Evolutionary conservation across 768 basidiomycete species (phyloP), one percentile per base, ranked within the genome.

Genomic region (Suillus hirtellus): DNA sequence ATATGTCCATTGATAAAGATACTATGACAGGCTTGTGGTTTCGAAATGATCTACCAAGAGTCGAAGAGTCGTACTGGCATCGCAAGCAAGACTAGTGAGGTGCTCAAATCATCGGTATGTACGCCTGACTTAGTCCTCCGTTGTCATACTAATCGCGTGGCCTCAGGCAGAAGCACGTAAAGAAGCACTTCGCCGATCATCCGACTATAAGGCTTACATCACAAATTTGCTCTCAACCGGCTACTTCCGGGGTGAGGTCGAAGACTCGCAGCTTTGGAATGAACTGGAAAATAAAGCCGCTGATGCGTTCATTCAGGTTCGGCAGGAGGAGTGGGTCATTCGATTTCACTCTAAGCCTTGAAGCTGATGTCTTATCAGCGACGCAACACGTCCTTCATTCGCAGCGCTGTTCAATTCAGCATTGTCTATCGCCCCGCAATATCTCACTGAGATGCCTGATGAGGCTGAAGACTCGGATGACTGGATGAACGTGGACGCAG

Each of bases 31-130:
- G 89, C 95, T 2, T 93, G 93, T 66, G 97, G 97, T 1, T 98
- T 98, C 65, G 97, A 99, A 78, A 99, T 99, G 83, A 82, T 97
- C 46, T 98, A 92, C 72, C 89, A 92, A 72, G 95, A 95, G 72
- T 89, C 85, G 63, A 89, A 90, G 74, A 79, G 82, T 54, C 84
- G 85, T 47, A 76, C 77, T 62, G 80, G 81, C 46, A 71, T 66
- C 12, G 66, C 77, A 21, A 78, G 73, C 56, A 67, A 50, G 70
- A 72, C 77, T 3, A 65, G 74, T 38, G 82, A 83, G 60, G 75
- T 70, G 44, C 65, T 76, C 6, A 69, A 71, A 21, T 79, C 84
- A 53, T 84, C 83, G n/a, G 88, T 89, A 69, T 64, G 83, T 72
- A 34, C 59, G 34, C 11, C 27, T 7, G 17, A 58, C 2, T 12